Percentiles rank a stretch among this genome's conserved stretches.
Conservation (phyloP, 1,284 basidiomycete species). For the Cryptococcus amylolentus region DNA sequence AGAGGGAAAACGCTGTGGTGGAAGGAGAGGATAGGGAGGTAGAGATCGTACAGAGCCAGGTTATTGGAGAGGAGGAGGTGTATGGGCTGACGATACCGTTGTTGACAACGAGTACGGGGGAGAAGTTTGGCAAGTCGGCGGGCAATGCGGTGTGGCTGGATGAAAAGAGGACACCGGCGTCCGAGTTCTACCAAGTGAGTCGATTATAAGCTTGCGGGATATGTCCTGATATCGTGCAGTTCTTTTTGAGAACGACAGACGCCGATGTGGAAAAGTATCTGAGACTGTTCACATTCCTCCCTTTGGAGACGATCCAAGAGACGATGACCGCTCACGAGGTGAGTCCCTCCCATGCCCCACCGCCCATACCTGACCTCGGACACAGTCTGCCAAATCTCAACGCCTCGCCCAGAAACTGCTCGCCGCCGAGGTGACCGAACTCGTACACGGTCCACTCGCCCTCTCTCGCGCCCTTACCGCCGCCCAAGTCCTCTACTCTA, state of each 20-base stretch:
- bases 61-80: conserved; percentile 54
- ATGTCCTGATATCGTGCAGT: conserved; percentile 55
- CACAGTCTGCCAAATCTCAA: conserved; percentile 57
- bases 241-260: conserved; percentile 80
- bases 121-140: conserved; percentile 96
- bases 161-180: conserved; percentile 66
- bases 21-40: background rate
- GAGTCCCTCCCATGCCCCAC: conserved; percentile 1
- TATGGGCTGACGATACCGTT: conserved; percentile 91
- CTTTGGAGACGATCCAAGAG: conserved; percentile 58
- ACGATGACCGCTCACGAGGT: conserved; percentile 59
- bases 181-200: conserved; percentile 84
- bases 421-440: conserved; percentile 80
- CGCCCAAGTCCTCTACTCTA: conserved; percentile 61
- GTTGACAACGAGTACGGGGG: conserved; percentile 81
- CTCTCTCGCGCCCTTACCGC: conserved; percentile 58
- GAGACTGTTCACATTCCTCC: conserved; percentile 76
- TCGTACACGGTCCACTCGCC: conserved; percentile 66
- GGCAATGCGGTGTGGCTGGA: conserved; percentile 95
- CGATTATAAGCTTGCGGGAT: no score
- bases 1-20: background rate
- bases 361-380: background rate
- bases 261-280: conserved; percentile 78
- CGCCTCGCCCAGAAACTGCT: conserved; percentile 72
- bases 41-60: conserved; percentile 15